Evolutionary conservation across 768 basidiomycete species (phyloP), one percentile per base, ranked within the genome.

Genomic region (Nevesoporus exiguus): DNA sequence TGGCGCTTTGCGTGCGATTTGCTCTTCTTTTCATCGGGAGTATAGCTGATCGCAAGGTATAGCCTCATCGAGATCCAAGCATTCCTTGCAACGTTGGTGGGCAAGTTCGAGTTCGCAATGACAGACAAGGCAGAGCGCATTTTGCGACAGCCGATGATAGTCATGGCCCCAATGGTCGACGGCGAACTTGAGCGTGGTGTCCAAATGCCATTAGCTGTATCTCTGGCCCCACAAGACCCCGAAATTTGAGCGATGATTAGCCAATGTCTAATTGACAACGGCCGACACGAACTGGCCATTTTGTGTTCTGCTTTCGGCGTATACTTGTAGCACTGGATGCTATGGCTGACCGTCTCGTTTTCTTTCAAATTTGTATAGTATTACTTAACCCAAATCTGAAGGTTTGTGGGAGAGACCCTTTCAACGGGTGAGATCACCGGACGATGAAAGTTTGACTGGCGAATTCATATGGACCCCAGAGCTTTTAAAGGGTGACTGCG

Each of bases 61-160:
- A 73, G 72, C 2, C 55, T 82, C 3, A 57, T 75, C 22, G 81
- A 85, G 60, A 60, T 84, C 3, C 83, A 85, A 55, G 73, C 76
- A 0, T 81, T 85, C 68, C 57, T 84, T 19, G 71, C 76, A 14
- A 80, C 81, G 57, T 66, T 84, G 15, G 61, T 85, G 30, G 67
- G 73, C 36, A 73, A 79, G 56, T 81, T 84, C 61, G 80, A 82
- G 59, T 81, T 84, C 57, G 59, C 59, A 17, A 54, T 63, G 44
- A 70, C 72, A 7, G 63, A 71, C n/a, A 62, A 62, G 29, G 30
- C 63, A 5, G 56, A 66, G 24, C 61, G 61, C 17, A 33, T 77
- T 25, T 8, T 71, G 6, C 59, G 71, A 37, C 67, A 69, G 47
- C 55, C 61, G 15, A 66, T 65, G 31, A n/a, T 58, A 14, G 61